These are phyloP conservation scores for Tuber microsphaerosporum DNA, from an alignment of 495 filamentous ascomycete species.

Conservation along the genomic window DNA sequence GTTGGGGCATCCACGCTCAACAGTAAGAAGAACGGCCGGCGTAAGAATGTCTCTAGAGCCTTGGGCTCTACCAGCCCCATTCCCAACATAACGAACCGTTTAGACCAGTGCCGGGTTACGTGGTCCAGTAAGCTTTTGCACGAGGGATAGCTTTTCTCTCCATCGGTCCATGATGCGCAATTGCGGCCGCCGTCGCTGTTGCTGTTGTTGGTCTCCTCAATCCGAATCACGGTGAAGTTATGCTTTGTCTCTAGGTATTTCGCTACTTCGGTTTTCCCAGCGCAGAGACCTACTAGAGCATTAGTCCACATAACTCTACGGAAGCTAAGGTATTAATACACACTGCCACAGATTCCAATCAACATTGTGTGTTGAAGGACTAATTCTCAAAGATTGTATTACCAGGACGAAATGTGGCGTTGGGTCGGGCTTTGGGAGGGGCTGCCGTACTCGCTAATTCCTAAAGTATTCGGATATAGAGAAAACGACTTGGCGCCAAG, in stretches of 20 bases:
- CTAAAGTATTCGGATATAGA: too few relatives aligned
- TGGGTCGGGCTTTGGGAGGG: not conserved
- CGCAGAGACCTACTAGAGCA: slow-evolving; percentile 65
- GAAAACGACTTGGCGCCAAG: too few relatives aligned
- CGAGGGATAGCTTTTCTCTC: slow-evolving; percentile 39
- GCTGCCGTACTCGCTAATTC: too few relatives aligned
- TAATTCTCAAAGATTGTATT: not conserved
- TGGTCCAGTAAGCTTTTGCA: slow-evolving; percentile 60
- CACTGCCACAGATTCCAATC: slow-evolving; percentile 87
- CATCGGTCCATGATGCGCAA: slow-evolving; percentile 9
- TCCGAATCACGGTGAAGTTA: slow-evolving; percentile 58
- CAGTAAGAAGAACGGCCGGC: slow-evolving; percentile 86
- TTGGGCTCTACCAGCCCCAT: slow-evolving; percentile 55
- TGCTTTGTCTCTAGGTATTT: slow-evolving; percentile 71
- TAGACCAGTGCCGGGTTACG: slow-evolving; percentile 76
- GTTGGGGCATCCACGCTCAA: slow-evolving; percentile 87
- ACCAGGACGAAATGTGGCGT: slow-evolving; percentile 4
- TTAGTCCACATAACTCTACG: slow-evolving; percentile 28
- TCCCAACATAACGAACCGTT: slow-evolving; percentile 74
- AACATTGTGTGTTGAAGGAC: slow-evolving; percentile 55
- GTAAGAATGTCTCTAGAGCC: slow-evolving; percentile 62
- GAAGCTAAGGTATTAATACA: slow-evolving; percentile 34
- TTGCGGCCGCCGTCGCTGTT: slow-evolving; percentile 28
- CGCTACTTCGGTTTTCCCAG: slow-evolving; percentile 80
- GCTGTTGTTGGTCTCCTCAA: slow-evolving; percentile 41